Percentiles rank a stretch among this genome's conserved stretches.
Evolutionary conservation across 2,329 filamentous ascomycete genomes (phyloP).

Genomic region (Colletotrichum sidae): DNA sequence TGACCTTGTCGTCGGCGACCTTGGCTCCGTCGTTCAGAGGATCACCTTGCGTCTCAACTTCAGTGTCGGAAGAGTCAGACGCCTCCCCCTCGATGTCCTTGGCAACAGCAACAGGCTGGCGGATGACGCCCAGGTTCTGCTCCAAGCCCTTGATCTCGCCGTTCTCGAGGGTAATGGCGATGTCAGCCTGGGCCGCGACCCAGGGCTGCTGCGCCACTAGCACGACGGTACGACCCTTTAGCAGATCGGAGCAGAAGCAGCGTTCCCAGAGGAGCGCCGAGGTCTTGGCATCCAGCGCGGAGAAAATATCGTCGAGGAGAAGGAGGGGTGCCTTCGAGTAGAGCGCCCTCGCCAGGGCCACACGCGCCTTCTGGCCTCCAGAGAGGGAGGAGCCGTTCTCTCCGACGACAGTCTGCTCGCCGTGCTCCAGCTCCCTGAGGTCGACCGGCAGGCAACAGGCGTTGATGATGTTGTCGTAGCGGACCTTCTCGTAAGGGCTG

Average conservation of each 20-base stretch:
- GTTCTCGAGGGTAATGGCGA: slow-evolving; percentile 59
- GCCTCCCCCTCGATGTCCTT: slow-evolving; percentile 51
- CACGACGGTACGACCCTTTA: slow-evolving; percentile 65
- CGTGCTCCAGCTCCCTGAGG: slow-evolving; percentile 60
- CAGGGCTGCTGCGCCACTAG: slow-evolving; percentile 68
- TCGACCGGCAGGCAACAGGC: slow-evolving; percentile 66
- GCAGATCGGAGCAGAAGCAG: slow-evolving; percentile 67
- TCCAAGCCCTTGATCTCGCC: slow-evolving; percentile 55
- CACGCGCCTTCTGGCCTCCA: slow-evolving; percentile 67
- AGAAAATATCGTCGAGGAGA: slow-evolving; percentile 70
- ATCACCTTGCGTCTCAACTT: slow-evolving; percentile 45
- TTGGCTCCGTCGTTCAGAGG: slow-evolving; percentile 47
- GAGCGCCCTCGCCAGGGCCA: slow-evolving; percentile 66
- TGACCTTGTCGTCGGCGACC: slow-evolving; percentile 48
- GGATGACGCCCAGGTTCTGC: slow-evolving; percentile 58
- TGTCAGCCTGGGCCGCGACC: slow-evolving; percentile 63
- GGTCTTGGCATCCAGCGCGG: slow-evolving; percentile 69
- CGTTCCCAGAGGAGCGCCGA: slow-evolving; percentile 66
- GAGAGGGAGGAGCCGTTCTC: slow-evolving; percentile 67
- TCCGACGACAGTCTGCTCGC: slow-evolving; percentile 64
- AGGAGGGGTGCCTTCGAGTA: slow-evolving; percentile 68
- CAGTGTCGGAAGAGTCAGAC: slow-evolving; percentile 40
- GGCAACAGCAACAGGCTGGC: slow-evolving; percentile 57
- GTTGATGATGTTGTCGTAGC: slow-evolving; percentile 66
- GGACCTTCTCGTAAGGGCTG: slow-evolving; percentile 59